Percentiles rank a stretch among this genome's conserved stretches.
phyloP scores from a whole-genome alignment of 1,284 basidiomycete species.

The Irpex sp. region DNA sequence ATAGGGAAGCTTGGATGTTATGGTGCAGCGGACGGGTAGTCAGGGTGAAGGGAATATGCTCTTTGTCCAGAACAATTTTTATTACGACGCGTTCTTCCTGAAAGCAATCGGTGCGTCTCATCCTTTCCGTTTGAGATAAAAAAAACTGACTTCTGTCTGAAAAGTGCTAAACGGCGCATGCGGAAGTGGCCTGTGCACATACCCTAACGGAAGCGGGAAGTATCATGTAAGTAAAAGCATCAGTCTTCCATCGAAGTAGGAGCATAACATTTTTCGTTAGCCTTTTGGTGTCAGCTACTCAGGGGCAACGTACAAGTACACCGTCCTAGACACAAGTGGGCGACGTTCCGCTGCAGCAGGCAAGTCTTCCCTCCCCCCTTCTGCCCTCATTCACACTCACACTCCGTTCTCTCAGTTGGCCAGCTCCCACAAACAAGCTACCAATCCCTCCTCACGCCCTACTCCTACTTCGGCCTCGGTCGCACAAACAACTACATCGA shows the following conservation, averaged over 20 bases:
- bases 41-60: conserved; percentile 59
- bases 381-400: neutral
- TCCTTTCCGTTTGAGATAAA: neutral
- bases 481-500: conserved; percentile 99
- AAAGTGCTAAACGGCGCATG: conserved; percentile 92
- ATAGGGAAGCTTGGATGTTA: conserved; percentile 89
- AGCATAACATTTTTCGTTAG: conserved; percentile 31
- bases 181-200: conserved; percentile 69
- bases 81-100: conserved; percentile 98
- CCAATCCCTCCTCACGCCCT: conserved; percentile 84
- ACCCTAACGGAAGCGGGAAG: conserved; percentile 48
- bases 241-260: neutral
- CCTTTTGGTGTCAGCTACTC: conserved; percentile 92
- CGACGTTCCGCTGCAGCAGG: conserved; percentile 86
- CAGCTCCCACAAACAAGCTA: conserved; percentile 93
- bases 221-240: conserved; percentile 58
- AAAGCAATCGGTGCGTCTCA: conserved; percentile 77
- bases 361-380: conserved; percentile 24
- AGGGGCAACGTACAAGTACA: conserved; percentile 96
- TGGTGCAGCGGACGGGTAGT: conserved; percentile 79
- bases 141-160: neutral
- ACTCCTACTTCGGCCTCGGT: conserved; percentile 94
- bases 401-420: conserved; percentile 48
- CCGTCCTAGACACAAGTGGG: conserved; percentile 91
- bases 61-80: conserved; percentile 97